Evolutionary conservation across 129 eudicot genomes (phyloP), one percentile per base, ranked within the genome.

Genomic region (Tanacetum coccineum): DNA sequence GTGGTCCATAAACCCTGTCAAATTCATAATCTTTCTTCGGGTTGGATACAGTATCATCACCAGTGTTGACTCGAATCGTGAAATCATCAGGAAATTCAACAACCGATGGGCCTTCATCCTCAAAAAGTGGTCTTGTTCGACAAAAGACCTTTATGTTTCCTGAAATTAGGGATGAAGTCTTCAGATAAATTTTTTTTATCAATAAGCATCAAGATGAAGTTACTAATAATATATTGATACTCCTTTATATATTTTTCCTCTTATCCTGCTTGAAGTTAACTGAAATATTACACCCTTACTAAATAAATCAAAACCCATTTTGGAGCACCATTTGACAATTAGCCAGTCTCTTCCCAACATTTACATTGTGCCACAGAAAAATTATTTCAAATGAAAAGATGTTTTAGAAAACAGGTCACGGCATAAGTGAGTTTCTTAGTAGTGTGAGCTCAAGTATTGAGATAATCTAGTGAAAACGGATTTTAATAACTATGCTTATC

Each of bases 1-100:
- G 99, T 69, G 99, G 97, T 14, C 99, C 99, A 76, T 84, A 94
- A 57, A 89, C 97, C 82, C 97, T 87, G 66, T 94, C 99, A 82
- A 94, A 84, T 69, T 94, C 99, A 77, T 84, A 94, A 84, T 94
- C 99, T 78, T 94, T 94, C 72, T 94, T 94, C 1, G 90, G 90
- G 65, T 87, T 87, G 72, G 95, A 78, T 71, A 85, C 82, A 68
- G 77, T 75, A 53, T 89, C 93, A 81, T 89, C 95, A 32, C 83
- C 95, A 58, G 92, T 83, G 75, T 85, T 73, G 55, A 94, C 69
- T 44, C 99, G 94, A 30, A 89, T 70, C 6, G 97, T 89, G 70
- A 57, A 81, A 70, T 89, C 93, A 74, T 94, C 97, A 55, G 99
- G 97, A 80, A 81, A 94, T 72, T 89, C 97, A 74, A 89, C 95